Evolutionary conservation across 768 basidiomycete species (phyloP).

Genomic region (Ramaria sp.): DNA sequence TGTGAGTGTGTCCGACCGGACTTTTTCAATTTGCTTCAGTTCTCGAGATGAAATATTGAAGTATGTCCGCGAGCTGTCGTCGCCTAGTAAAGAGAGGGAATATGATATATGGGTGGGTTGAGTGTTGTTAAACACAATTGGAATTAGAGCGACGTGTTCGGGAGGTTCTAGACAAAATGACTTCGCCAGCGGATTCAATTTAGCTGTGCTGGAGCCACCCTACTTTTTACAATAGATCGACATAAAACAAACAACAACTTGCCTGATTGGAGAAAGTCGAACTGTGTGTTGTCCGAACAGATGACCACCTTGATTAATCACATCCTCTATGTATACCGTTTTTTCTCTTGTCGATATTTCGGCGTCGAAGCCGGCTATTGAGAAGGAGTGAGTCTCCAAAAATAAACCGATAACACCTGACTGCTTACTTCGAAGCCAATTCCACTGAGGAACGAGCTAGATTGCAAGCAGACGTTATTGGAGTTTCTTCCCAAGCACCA

Average conservation of each 20-base stretch:
- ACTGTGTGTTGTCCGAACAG: conserved; percentile 77
- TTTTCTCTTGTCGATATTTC: conserved; percentile 9
- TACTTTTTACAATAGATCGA: background rate
- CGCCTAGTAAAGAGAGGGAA: conserved; percentile 55
- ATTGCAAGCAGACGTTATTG: background rate
- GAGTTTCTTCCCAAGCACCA: conserved; percentile 6
- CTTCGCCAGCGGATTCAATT: conserved; percentile 65
- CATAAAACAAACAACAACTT: background rate
- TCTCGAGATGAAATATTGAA: conserved; percentile 52
- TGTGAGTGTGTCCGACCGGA: conserved; percentile 38
- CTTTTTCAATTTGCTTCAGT: conserved; percentile 54
- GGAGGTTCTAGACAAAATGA: conserved; percentile 63
- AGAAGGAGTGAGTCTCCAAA: background rate
- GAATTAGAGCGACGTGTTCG: conserved; percentile 52
- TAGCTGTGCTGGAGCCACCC: conserved; percentile 57
- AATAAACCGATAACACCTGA: background rate
- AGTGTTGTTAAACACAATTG: conserved; percentile 86
- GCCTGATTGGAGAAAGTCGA: conserved; percentile 79
- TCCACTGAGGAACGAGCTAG: conserved; percentile 28
- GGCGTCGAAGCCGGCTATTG: background rate
- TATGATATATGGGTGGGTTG: conserved; percentile 61
- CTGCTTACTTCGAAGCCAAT: conserved; percentile 29
- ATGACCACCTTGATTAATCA: conserved; percentile 20
- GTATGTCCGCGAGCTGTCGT: conserved; percentile 26
- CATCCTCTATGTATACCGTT: conserved; percentile 19